Evolutionary conservation across 2,329 filamentous ascomycete species (phyloP).

Genomic region (Meredithiella fracta): DNA sequence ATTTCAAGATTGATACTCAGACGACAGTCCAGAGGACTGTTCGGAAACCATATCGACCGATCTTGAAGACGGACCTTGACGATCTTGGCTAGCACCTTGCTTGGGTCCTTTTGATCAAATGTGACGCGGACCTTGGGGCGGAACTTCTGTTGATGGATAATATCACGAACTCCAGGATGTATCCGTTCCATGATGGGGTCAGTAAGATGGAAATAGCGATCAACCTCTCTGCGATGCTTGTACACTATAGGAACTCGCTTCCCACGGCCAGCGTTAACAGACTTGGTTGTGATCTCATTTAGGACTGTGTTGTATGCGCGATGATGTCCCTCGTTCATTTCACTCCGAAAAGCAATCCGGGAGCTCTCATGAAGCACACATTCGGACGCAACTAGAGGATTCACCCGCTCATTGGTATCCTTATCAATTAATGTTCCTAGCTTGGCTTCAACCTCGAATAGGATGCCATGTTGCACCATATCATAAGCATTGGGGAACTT

Average conservation of each 20-base stretch:
- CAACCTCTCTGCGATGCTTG: constrained; percentile 64
- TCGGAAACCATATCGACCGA: constrained; percentile 70
- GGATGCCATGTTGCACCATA: constrained; percentile 45
- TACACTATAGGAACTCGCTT: constrained; percentile 54
- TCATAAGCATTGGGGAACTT: constrained; percentile 48
- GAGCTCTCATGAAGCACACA: constrained; percentile 47
- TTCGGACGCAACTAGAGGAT: constrained; percentile 52
- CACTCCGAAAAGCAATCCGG: constrained; percentile 60
- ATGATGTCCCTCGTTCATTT: constrained; percentile 83
- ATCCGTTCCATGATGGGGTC: constrained; percentile 31
- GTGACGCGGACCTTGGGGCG: constrained; percentile 55
- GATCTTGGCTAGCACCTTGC: constrained; percentile 60
- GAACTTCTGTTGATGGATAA: constrained; percentile 20
- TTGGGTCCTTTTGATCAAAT: constrained; percentile 45
- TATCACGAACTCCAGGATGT: not conserved
- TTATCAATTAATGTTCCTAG: constrained; percentile 66
- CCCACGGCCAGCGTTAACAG: constrained; percentile 14
- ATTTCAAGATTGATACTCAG: constrained; percentile 93
- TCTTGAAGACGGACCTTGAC: constrained; percentile 82
- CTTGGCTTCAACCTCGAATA: constrained; percentile 90
- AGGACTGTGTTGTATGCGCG: constrained; percentile 69
- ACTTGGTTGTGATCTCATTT: constrained; percentile 42
- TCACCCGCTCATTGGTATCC: constrained; percentile 51
- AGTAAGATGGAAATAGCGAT: constrained; percentile 68
- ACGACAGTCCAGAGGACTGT: constrained; percentile 68